Conservation (phyloP, 1,284 basidiomycete species). For the Cutaneotrichosporon dermatis region DNA sequence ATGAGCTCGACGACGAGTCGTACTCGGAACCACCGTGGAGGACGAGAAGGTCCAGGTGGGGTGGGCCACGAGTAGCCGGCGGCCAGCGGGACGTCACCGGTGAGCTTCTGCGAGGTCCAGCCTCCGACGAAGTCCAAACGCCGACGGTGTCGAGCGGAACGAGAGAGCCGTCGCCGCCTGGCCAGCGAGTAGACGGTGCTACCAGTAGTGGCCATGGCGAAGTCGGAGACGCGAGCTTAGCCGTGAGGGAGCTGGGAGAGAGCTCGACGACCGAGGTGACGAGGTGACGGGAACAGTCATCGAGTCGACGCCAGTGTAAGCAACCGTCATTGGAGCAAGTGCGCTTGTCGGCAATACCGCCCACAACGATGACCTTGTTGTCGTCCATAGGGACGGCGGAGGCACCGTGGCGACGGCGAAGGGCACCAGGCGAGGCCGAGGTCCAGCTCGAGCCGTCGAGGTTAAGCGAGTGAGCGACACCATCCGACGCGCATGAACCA, state of each 20-base stretch:
- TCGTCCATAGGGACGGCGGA: slow-evolving; percentile 31
- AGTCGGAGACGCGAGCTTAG: slow-evolving; percentile 43
- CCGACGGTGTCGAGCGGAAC: slow-evolving; percentile 37
- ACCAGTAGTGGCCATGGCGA: slow-evolving; percentile 33
- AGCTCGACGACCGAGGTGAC: slow-evolving; percentile 19
- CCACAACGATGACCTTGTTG: slow-evolving; percentile 39
- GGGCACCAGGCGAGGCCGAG: slow-evolving; percentile 23
- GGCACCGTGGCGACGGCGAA: slow-evolving; percentile 38
- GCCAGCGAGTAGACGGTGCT: slow-evolving; percentile 38
- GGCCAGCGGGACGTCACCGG: slow-evolving; percentile 38
- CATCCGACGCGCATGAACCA: slow-evolving; percentile 36
- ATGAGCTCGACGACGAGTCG: slow-evolving; percentile 19
- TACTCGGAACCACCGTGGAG: slow-evolving; percentile 41
- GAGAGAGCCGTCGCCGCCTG: slow-evolving; percentile 37
- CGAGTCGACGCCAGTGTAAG: slow-evolving; percentile 39
- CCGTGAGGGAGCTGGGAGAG: slow-evolving; percentile 35
- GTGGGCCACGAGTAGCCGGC: slow-evolving; percentile 44
- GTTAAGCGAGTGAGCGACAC: slow-evolving; percentile 37
- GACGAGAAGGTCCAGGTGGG: slow-evolving; percentile 39
- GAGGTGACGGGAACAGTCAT: slow-evolving; percentile 31
- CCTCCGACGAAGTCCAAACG: slow-evolving; percentile 31
- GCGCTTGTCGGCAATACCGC: slow-evolving; percentile 43
- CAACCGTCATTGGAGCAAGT: slow-evolving; percentile 37
- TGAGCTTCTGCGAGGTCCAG: slow-evolving; percentile 36
- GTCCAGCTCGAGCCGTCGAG: slow-evolving; percentile 29